phyloP scores from a whole-genome alignment of 1,284 basidiomycete species.

The Rugosomyces carneus region DNA sequence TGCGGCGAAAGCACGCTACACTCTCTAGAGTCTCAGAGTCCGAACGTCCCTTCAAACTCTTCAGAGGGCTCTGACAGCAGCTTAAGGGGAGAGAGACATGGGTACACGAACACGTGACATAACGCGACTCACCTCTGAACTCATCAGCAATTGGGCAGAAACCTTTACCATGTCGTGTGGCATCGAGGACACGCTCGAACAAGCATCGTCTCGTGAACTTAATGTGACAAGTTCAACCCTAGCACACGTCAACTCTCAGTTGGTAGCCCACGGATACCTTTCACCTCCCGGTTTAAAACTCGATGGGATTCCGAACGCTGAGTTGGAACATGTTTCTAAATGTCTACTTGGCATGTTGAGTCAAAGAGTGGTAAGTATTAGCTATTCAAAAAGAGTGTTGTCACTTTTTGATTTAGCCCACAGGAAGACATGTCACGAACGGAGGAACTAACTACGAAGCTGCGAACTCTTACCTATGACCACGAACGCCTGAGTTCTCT shows the following conservation, averaged over 20 bases:
- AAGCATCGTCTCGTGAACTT: slow-evolving; percentile 33
- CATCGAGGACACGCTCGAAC: slow-evolving; percentile 24
- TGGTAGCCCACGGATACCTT: slow-evolving; percentile 76
- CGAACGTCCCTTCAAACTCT: too few species aligned
- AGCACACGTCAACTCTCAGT: slow-evolving; percentile 71
- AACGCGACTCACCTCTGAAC: slow-evolving; percentile 12
- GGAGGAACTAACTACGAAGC: slow-evolving; percentile 70
- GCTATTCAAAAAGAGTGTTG: neutral
- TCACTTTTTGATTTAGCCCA: slow-evolving; percentile 6
- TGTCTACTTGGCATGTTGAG: slow-evolving; percentile 76
- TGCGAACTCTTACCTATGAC: slow-evolving; percentile 78
- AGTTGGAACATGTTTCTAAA: slow-evolving; percentile 64
- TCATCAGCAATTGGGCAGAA: neutral
- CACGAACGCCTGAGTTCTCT: slow-evolving; percentile 70
- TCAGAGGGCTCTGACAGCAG: too few species aligned
- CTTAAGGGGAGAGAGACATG: neutral
- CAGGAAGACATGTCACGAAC: slow-evolving; percentile 79
- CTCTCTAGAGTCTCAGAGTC: too few species aligned
- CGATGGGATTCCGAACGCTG: slow-evolving; percentile 50
- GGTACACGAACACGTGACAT: slow-evolving; percentile 20
- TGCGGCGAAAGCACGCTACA: too few species aligned
- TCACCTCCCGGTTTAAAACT: slow-evolving; percentile 57
- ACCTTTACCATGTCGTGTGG: slow-evolving; percentile 34
- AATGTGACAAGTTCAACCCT: slow-evolving; percentile 46
- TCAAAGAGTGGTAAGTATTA: slow-evolving; percentile 69